These are phyloP conservation scores for Eutrema salsugineum DNA, from an alignment of 441 rosid species.

Conservation along the genomic window DNA sequence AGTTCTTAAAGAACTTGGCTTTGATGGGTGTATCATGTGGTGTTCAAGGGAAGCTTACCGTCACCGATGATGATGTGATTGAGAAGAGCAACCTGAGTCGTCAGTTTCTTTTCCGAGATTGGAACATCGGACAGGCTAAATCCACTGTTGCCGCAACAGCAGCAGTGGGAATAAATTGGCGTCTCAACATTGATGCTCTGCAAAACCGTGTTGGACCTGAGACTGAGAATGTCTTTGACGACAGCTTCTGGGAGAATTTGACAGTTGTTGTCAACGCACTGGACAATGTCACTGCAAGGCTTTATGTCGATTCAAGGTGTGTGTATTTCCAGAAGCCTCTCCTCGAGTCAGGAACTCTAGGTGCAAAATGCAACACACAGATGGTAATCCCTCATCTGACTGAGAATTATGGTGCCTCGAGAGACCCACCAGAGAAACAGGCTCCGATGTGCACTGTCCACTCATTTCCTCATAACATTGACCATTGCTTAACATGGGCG, in stretches of 20 bases:
- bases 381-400: slow-evolving; percentile 97
- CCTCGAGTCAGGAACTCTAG: slow-evolving; percentile 93
- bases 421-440: slow-evolving; percentile 98
- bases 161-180: slow-evolving; percentile 68
- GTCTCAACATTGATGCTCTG: slow-evolving; percentile 67
- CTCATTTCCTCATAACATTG: slow-evolving; percentile 97
- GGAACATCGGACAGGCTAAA: slow-evolving; percentile 99
- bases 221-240: slow-evolving; percentile 84
- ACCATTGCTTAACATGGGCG: slow-evolving; percentile 98
- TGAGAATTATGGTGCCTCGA: slow-evolving; percentile 96
- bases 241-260: slow-evolving; percentile 84
- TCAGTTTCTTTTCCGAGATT: slow-evolving; percentile 95
- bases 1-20: slow-evolving; percentile 86
- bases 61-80: slow-evolving; percentile 96
- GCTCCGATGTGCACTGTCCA: slow-evolving; percentile 99
- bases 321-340: slow-evolving; percentile 98
- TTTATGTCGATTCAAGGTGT: slow-evolving; percentile 90
- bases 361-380: slow-evolving; percentile 95
- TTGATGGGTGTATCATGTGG: slow-evolving; percentile 96
- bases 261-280: slow-evolving; percentile 73
- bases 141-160: slow-evolving; percentile 96
- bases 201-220: slow-evolving; percentile 88
- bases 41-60: slow-evolving; percentile 69
- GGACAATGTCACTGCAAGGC: slow-evolving; percentile 94
- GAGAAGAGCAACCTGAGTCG: slow-evolving; percentile 98